Evolutionary conservation across 2,329 filamentous ascomycete genomes (phyloP).

Genomic region (Dactylonectria estremocensis): DNA sequence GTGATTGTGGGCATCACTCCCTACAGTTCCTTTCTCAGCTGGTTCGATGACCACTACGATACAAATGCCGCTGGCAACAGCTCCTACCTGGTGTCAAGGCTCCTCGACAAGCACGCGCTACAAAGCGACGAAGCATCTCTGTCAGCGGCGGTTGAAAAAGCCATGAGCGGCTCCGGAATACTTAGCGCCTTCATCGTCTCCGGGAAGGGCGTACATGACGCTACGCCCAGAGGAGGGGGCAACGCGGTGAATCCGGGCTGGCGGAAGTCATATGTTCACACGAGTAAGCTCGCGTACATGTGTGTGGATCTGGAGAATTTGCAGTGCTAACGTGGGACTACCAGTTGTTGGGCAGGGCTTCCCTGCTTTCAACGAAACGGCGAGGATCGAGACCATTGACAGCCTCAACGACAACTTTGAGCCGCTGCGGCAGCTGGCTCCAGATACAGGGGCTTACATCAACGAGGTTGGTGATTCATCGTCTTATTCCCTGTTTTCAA

Average conservation of each 20-base stretch:
- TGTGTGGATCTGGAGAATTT: neutral
- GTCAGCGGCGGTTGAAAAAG: slow-evolving; percentile 55
- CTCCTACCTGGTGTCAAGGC: slow-evolving; percentile 59
- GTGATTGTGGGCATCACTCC: slow-evolving; percentile 35
- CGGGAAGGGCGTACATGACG: slow-evolving; percentile 62
- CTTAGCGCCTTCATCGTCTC: slow-evolving; percentile 59
- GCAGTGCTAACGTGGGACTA: rapidly evolving
- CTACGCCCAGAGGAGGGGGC: slow-evolving; percentile 60
- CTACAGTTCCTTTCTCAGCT: slow-evolving; percentile 56
- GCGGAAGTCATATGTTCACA: slow-evolving; percentile 61
- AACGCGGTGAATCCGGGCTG: slow-evolving; percentile 67
- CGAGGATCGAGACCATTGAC: slow-evolving; percentile 45
- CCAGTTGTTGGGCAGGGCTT: slow-evolving; percentile 50
- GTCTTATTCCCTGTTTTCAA: rapidly evolving
- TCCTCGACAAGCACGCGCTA: slow-evolving; percentile 58
- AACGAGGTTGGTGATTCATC: slow-evolving; percentile 58
- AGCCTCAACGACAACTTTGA: slow-evolving; percentile 49
- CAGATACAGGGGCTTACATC: slow-evolving; percentile 60
- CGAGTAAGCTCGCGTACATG: slow-evolving; percentile 55
- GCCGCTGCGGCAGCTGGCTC: slow-evolving; percentile 57
- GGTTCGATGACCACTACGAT: slow-evolving; percentile 57
- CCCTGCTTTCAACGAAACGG: slow-evolving; percentile 52
- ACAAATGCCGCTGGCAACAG: slow-evolving; percentile 53
- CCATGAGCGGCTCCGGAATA: slow-evolving; percentile 45
- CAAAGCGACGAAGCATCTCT: slow-evolving; percentile 45